Evolutionary conservation across 352 stramenopile genomes (phyloP).

Genomic region (Globisporangium irregulare): DNA sequence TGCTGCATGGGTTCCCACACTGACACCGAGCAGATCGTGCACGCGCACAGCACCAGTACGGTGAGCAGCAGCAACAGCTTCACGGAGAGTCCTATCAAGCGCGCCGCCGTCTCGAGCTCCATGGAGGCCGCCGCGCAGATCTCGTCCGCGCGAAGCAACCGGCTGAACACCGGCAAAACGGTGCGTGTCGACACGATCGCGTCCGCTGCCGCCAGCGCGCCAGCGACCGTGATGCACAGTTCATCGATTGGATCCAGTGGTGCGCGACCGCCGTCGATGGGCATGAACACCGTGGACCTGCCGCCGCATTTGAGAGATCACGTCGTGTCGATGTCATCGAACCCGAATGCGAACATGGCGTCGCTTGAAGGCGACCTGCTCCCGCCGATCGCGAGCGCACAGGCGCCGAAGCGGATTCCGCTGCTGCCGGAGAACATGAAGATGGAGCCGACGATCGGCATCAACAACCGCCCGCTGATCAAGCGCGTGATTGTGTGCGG

Average conservation of each 20-base stretch:
- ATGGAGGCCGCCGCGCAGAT: conserved; percentile 44
- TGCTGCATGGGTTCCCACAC: conserved; percentile 16
- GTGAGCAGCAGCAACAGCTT: conserved; percentile 23
- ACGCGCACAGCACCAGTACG: conserved; percentile 12
- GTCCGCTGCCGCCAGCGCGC: conserved; percentile 3
- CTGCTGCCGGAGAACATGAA: conserved; percentile 63
- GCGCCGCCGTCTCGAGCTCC: conserved; percentile 20
- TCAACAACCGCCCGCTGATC: conserved; percentile 46
- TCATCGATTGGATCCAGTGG: conserved; percentile 10
- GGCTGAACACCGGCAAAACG: conserved; percentile 1
- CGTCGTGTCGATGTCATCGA: conserved; percentile 31
- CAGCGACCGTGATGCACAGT: conserved; percentile 10
- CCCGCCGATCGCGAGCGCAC: conserved; percentile 56
- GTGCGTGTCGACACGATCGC: conserved; percentile 22
- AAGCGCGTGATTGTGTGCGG: conserved; percentile 87
- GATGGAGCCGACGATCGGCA: conserved; percentile 60
- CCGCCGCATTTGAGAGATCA: conserved; percentile 60
- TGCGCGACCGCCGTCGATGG: conserved; percentile 8
- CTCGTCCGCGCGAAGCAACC: background rate
- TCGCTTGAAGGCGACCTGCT: conserved; percentile 44
- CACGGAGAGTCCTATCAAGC: conserved; percentile 11
- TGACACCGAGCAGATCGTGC: conserved; percentile 15
- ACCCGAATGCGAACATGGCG: conserved; percentile 1
- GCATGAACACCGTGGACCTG: conserved; percentile 36
- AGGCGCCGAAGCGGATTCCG: conserved; percentile 56